Base-by-base conservation (phyloP, 805 yeast genomes). In the Candida tallmaniae region DNA sequence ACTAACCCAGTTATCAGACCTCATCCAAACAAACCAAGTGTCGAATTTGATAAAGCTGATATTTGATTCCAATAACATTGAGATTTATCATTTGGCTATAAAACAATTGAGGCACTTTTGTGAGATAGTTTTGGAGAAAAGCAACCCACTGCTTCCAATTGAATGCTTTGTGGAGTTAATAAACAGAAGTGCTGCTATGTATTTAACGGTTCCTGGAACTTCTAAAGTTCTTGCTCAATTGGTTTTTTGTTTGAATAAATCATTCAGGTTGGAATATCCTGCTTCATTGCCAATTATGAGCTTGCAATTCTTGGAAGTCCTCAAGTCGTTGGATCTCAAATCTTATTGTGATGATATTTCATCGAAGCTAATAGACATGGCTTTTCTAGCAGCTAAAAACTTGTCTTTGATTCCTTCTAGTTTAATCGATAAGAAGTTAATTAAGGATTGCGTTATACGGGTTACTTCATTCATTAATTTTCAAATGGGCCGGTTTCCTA, bases 401-500 rank as follows among this genome's bases (percentile, higher is more conserved):
- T 10, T 29, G 3, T 6, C 20, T 9, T n/a, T 27, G 6, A 14
- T 27, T 9, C 10, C 17, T 14, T 24, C 16, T 8, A 17, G 20
- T 15, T 14, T 19, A 7, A 13, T 7, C 18, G 15, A 18, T 17
- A 19, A n/a, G 5, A 13, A 18, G 6, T 11, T 29, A 16, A 11
- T 13, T 10, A 12, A 17, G 5, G 15, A 29, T 7, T 14, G 15
- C 11, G 11, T 29, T 5, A 14, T 12, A 9, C 44, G 38, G 21
- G 27, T 33, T 18, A 32, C 39, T 5, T 23, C 35, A 2, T 23
- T 52, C 15, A 39, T 63, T 5, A 51, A 58, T 31, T 31, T 31
- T 6, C 56, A 51, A 19, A 65, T 66, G 70, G 58, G 66, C 4
- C 42, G 65, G 12, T 48, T 60, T 21, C 68, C 70, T 1, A 36